Base-by-base conservation (phyloP, 2,329 filamentous ascomycete genomes). In the Chrysosporium keratinophilum region DNA sequence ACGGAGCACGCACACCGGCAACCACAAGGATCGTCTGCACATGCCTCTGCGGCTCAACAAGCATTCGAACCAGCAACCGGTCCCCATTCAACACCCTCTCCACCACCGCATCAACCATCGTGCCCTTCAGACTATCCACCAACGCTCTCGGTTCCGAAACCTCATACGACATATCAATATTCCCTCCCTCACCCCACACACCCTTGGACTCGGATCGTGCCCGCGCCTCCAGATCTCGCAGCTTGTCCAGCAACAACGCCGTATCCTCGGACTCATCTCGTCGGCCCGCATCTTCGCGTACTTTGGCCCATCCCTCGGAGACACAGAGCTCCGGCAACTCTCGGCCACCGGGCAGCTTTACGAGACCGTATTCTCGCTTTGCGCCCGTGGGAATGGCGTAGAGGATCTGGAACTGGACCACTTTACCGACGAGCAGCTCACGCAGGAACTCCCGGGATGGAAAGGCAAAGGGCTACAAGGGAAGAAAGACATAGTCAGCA, bases 401-500 rank as follows among this genome's bases (percentile, higher is more conserved):
- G 51, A 90, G 78, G 42, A 95, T 78, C 56, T 82, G 82, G 76
- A 91, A 95, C 62, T 90, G 83, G 58, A 98, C 78, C 28, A 84
- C 79, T 71, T 95, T 95, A 66, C 91, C 91, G 54, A 97, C 85
- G 40, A 85, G 78, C 50, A 90, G 76, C 61, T 85, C 83, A 64
- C 93, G 86, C 57, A 98, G 80, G 69, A 87, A 93, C 72, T 98
- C 93, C 66, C 93, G 88, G 56, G 93, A 95, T 71, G 93, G 85
- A 71, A 96, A 98, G 55, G 88, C 89, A 66, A 86, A 94, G 37
- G 85, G 83, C 79, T 81, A 63, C 10, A 19, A 12, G 14, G 11
- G 45, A 33, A 2, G 10, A 31, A 12, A 45, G 45, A n/a, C 6
- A 10, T 48, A 6, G 23, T 37, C 19, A 48, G 28, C 31, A 28